phyloP scores from a whole-genome alignment of 2,329 filamentous ascomycete species.

The Aureobasidium melanogenum region DNA sequence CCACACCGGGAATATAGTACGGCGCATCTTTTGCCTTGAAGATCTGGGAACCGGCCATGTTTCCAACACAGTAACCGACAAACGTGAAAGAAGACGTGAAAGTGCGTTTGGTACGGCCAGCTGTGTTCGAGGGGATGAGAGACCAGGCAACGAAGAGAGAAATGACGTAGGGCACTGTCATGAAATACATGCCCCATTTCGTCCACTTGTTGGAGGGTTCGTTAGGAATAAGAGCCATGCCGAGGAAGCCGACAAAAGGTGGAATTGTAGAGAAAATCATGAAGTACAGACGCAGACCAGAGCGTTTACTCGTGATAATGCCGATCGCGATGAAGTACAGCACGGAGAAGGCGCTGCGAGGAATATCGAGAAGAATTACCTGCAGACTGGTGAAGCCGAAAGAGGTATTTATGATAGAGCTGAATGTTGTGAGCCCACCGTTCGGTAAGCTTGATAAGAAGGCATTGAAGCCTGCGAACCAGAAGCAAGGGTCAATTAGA shows the following conservation, averaged over 20 bases:
- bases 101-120: conserved; percentile 40
- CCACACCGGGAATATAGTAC: conserved; percentile 36
- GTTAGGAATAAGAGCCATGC: conserved; percentile 28
- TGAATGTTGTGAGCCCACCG: conserved; percentile 15
- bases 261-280: conserved; percentile 25
- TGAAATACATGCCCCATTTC: conserved; percentile 30
- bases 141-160: conserved; percentile 28
- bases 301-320: conserved; percentile 22
- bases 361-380: conserved; percentile 27
- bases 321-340: conserved; percentile 28
- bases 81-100: conserved; percentile 39
- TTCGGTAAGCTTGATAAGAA: conserved; percentile 20
- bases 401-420: conserved; percentile 11
- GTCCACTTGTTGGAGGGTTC: conserved; percentile 25
- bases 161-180: conserved; percentile 26
- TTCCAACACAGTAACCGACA: conserved; percentile 40
- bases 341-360: conserved; percentile 23
- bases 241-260: conserved; percentile 27
- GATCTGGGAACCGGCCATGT: conserved; percentile 40
- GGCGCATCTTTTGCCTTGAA: conserved; percentile 37
- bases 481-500: conserved; percentile 22
- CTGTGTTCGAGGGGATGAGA: conserved; percentile 36
- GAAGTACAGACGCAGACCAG: conserved; percentile 26
- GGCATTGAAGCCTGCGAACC: conserved; percentile 22
- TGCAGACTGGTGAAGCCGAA: conserved; percentile 19